Evolutionary conservation across 2,329 filamentous ascomycete genomes (phyloP).

Genomic region (Phoma sp.): DNA sequence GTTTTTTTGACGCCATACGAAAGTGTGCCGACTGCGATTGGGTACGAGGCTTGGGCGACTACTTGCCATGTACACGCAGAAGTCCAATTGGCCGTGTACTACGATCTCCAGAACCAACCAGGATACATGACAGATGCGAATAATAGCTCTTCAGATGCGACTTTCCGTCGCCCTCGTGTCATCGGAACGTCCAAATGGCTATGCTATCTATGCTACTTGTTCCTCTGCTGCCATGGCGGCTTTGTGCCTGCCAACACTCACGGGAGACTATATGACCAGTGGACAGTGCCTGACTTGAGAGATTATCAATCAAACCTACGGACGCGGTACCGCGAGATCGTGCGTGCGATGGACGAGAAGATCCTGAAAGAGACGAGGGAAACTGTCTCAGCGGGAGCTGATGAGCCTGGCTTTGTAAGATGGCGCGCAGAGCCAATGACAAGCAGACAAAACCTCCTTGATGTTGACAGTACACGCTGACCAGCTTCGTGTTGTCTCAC

Average conservation of each 20-base stretch:
- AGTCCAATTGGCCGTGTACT: constrained; percentile 9
- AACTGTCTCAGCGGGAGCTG: not conserved
- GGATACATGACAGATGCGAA: not conserved
- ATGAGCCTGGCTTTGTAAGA: not conserved
- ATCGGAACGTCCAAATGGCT: constrained; percentile 16
- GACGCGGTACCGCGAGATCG: constrained; percentile 1
- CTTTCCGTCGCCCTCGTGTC: constrained; percentile 4
- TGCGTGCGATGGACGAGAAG: constrained; percentile 3
- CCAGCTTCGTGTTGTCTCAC: not conserved
- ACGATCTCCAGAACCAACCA: not conserved
- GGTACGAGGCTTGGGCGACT: constrained; percentile 11
- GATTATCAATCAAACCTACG: not conserved
- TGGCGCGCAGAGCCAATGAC: constrained; percentile 19
- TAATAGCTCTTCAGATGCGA: too few species aligned
- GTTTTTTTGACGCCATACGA: constrained; percentile 9
- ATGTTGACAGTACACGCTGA: not conserved
- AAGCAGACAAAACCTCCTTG: constrained; percentile 9
- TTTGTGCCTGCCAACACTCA: constrained; percentile 13
- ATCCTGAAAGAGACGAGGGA: not conserved
- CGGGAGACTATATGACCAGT: constrained; percentile 13
- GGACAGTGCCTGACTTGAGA: constrained; percentile 9
- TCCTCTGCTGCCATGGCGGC: constrained; percentile 4
- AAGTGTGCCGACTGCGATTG: constrained; percentile 11
- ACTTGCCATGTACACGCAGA: constrained; percentile 17
- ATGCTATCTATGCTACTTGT: constrained; percentile 12